Conservation (phyloP, 2,329 filamentous ascomycete genomes). For the Beauveria bassiana region DNA sequence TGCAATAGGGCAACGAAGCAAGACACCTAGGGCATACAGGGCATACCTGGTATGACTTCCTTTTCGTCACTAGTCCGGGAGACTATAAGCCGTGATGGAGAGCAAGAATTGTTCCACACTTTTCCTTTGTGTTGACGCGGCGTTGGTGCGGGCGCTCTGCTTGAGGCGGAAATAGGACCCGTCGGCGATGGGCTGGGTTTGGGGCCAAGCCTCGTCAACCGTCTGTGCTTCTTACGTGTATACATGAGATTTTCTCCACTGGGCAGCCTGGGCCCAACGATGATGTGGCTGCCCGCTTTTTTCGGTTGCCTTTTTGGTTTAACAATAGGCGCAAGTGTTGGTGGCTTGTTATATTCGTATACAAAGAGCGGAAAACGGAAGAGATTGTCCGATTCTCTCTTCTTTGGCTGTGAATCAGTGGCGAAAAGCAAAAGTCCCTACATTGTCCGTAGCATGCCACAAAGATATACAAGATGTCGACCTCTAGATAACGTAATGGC, state of each 20-base stretch:
- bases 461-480: too few relatives aligned
- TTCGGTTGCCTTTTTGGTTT: not conserved
- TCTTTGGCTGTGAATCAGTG: not conserved
- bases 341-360: not conserved
- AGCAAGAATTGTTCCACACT: not conserved
- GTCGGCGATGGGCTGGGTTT: not conserved
- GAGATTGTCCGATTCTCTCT: not conserved
- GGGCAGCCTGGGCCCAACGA: not conserved
- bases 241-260: not conserved
- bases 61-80: not conserved
- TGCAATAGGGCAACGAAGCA: not conserved
- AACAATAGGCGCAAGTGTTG: not conserved
- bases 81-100: not conserved
- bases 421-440: not conserved
- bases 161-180: slow-evolving; percentile 5
- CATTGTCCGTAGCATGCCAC: too few relatives aligned
- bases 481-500: not conserved
- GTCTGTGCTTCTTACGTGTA: not conserved
- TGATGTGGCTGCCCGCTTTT: not conserved
- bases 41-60: not conserved
- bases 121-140: not conserved
- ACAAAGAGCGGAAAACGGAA: not conserved
- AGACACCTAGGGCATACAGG: too few relatives aligned
- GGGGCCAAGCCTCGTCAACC: not conserved
- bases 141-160: slow-evolving; percentile 5